Conservation (phyloP, 306 rosid genomes). For the Senna tora region DNA sequence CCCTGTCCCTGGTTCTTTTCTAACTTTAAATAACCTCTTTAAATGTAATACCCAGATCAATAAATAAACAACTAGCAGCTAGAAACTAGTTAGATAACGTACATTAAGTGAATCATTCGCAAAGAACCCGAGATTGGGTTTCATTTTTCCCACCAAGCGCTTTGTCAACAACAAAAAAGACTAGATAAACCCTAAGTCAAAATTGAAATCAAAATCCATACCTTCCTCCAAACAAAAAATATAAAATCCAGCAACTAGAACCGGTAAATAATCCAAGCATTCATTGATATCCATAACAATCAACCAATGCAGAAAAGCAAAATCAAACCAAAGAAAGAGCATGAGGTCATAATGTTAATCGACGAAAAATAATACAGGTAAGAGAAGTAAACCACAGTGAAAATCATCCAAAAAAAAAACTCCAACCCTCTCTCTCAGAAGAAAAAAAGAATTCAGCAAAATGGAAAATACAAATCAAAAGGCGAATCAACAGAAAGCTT, state of each 20-base stretch:
- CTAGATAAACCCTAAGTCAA: background rate
- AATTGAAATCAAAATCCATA: conserved; percentile 23
- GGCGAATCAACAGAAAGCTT: conserved; percentile 47
- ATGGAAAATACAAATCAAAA: conserved; percentile 19
- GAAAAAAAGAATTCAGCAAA: conserved; percentile 17
- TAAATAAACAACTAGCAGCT: conserved; percentile 23
- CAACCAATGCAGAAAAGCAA: background rate
- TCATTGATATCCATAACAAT: background rate
- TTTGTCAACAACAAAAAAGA: conserved; percentile 1
- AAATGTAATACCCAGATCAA: background rate
- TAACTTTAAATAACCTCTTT: background rate
- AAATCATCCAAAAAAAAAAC: background rate
- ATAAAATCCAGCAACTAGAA: background rate
- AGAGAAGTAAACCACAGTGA: background rate
- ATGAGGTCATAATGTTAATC: background rate
- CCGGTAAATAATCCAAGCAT: background rate
- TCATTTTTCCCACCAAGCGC: background rate
- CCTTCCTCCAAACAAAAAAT: background rate
- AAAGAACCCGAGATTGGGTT: conserved; percentile 13
- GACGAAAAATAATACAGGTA: background rate
- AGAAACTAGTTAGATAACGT: background rate
- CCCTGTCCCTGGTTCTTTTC: background rate
- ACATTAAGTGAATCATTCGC: conserved; percentile 14
- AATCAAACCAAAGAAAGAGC: background rate
- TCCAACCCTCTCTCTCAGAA: no score